These are phyloP conservation scores for Arachis stenosperma DNA, from an alignment of 306 rosid species.

Conservation along the genomic window DNA sequence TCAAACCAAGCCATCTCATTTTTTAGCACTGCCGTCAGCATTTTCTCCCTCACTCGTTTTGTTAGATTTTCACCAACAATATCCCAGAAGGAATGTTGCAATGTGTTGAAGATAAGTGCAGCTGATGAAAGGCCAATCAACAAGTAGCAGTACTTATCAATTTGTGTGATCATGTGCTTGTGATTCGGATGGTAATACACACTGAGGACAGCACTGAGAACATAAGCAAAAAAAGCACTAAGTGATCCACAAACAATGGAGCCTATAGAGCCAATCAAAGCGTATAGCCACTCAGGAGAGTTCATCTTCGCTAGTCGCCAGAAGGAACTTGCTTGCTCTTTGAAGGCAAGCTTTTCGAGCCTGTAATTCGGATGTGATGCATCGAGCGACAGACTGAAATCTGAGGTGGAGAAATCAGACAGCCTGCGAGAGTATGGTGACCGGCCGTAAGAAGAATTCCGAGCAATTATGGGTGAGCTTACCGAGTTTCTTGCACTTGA, in stretches of 20 bases:
- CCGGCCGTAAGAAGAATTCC: conserved; percentile 97
- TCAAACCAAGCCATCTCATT: conserved; percentile 99
- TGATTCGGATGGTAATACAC: conserved; percentile 86
- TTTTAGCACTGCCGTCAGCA: conserved; percentile 83
- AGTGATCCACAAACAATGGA: conserved; percentile 94
- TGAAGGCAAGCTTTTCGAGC: conserved; percentile 85
- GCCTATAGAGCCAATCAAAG: conserved; percentile 86
- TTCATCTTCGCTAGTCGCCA: conserved; percentile 99
- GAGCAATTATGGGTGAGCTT: conserved; percentile 94
- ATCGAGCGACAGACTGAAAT: conserved; percentile 84
- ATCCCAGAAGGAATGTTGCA: conserved; percentile 98
- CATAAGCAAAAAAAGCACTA: conserved; percentile 98
- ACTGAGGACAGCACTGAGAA: conserved; percentile 96
- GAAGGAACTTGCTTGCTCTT: conserved; percentile 95
- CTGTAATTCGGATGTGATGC: conserved; percentile 81
- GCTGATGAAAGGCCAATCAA: conserved; percentile 97
- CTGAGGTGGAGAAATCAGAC: conserved; percentile 96
- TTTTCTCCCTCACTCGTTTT: conserved; percentile 94
- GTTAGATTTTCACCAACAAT: conserved; percentile 98
- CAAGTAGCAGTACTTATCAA: conserved; percentile 86
- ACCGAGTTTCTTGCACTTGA: conserved; percentile 99
- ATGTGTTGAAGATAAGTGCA: conserved; percentile 90
- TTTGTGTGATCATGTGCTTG: conserved; percentile 74
- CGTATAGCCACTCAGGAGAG: conserved; percentile 96
- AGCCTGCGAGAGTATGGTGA: conserved; percentile 97